phyloP scores from a whole-genome alignment of 2,329 filamentous ascomycete species.

The Dichotomopilus funicola region DNA sequence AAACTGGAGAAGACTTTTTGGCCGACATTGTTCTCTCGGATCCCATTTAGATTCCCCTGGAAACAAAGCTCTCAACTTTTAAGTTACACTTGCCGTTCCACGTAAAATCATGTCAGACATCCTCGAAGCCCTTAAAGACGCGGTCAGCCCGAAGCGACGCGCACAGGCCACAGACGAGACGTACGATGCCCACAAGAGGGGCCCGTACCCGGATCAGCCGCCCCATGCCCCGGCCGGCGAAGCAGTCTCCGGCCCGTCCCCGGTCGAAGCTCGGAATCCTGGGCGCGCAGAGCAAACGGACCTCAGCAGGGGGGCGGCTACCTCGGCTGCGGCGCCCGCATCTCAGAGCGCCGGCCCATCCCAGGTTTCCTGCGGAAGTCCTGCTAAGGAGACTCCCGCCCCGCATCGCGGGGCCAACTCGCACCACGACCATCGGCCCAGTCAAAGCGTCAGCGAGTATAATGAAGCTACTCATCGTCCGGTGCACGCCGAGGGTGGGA shows the following conservation, averaged over 20 bases:
- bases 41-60: too few species aligned
- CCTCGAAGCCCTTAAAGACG: constrained; percentile 19
- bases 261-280: not conserved
- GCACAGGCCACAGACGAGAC: constrained; percentile 18
- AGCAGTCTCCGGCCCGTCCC: not conserved
- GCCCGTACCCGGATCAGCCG: constrained; percentile 16
- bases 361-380: not conserved
- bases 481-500: too few species aligned
- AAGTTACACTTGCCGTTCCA: too few species aligned
- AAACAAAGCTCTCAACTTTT: too few species aligned
- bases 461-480: too few species aligned
- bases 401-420: too few species aligned
- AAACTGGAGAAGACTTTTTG: too few species aligned
- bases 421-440: too few species aligned
- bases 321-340: not conserved
- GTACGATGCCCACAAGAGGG: constrained; percentile 19
- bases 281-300: constrained; percentile 4
- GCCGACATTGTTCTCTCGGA: too few species aligned
- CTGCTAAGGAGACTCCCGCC: not conserved
- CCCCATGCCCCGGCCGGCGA: not conserved
- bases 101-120: constrained; percentile 21
- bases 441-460: too few species aligned
- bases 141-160: constrained; percentile 20
- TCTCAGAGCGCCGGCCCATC: not conserved
- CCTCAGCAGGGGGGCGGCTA: not conserved